Evolutionary conservation across 2,329 filamentous ascomycete genomes (phyloP).

Genomic region (Aureobasidium mangrovei): DNA sequence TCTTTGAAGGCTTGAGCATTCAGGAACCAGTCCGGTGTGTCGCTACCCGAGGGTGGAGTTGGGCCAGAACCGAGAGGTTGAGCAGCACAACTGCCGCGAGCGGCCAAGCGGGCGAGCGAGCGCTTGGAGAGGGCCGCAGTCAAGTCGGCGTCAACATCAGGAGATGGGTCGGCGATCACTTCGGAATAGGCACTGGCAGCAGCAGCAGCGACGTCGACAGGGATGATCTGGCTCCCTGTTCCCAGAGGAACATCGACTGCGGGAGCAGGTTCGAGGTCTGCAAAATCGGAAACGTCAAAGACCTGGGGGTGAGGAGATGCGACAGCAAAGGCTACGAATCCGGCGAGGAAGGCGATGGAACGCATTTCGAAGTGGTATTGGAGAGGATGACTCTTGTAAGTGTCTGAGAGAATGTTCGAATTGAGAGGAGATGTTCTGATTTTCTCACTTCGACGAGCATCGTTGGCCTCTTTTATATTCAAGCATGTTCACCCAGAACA

Average conservation of each 20-base stretch:
- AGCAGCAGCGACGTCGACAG: not conserved
- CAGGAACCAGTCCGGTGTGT: not conserved
- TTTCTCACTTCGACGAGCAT: no score
- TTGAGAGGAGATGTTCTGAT: no score
- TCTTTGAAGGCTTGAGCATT: not conserved
- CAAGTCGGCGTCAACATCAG: not conserved
- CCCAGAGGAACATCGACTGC: not conserved
- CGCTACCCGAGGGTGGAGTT: not conserved
- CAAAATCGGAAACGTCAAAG: not conserved
- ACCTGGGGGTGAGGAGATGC: not conserved
- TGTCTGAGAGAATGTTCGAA: no score
- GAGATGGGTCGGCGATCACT: not conserved
- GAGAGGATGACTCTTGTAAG: not conserved
- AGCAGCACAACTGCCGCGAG: not conserved
- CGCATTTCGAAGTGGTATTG: slow-evolving; percentile 1
- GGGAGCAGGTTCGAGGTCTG: not conserved
- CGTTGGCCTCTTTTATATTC: no score
- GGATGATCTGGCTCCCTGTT: not conserved
- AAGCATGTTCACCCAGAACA: no score
- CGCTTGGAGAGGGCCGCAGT: not conserved
- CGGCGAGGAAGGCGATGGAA: not conserved
- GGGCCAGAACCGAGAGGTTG: not conserved
- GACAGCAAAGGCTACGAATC: not conserved
- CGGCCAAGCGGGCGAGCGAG: not conserved
- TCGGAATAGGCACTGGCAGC: not conserved